These are phyloP conservation scores for Schwanniomyces vanrijiae DNA, from an alignment of 805 yeast genomes.

Conservation along the genomic window DNA sequence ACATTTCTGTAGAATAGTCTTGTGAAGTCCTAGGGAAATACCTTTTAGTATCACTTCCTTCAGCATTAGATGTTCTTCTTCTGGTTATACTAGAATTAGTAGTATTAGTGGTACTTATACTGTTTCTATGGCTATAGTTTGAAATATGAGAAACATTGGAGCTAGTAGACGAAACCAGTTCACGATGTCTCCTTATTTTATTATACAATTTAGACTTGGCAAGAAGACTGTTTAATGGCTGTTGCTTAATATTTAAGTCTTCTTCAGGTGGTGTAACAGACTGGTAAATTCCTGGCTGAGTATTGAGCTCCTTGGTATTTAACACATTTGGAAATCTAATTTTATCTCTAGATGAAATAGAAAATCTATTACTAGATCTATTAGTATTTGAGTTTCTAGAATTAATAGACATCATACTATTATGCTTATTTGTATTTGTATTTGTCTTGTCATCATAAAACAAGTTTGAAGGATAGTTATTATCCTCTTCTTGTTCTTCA, in stretches of 20 bases:
- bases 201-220: slow-evolving; percentile 37
- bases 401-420: not conserved
- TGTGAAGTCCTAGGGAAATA: slow-evolving; percentile 6
- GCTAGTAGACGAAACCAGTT: slow-evolving; percentile 29
- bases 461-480: not conserved
- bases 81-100: slow-evolving; percentile 19
- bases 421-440: slow-evolving; percentile 1
- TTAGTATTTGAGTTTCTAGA: not conserved
- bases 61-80: slow-evolving; percentile 9
- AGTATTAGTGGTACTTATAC: slow-evolving; percentile 21
- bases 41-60: not conserved
- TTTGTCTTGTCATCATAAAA: slow-evolving; percentile 1
- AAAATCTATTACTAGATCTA: not conserved
- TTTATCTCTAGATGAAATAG: slow-evolving; percentile 2
- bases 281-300: not conserved
- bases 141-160: slow-evolving; percentile 20
- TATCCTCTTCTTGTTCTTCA: slow-evolving; percentile 7
- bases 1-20: slow-evolving; percentile 5
- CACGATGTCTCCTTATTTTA: slow-evolving; percentile 36
- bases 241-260: slow-evolving; percentile 18
- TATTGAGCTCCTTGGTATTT: not conserved
- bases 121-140: slow-evolving; percentile 20
- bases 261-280: slow-evolving; percentile 5
- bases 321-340: slow-evolving; percentile 20
- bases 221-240: slow-evolving; percentile 20